Conservation (phyloP, 371 early-diverging fungal genomes). For the Mucor mucedo region DNA sequence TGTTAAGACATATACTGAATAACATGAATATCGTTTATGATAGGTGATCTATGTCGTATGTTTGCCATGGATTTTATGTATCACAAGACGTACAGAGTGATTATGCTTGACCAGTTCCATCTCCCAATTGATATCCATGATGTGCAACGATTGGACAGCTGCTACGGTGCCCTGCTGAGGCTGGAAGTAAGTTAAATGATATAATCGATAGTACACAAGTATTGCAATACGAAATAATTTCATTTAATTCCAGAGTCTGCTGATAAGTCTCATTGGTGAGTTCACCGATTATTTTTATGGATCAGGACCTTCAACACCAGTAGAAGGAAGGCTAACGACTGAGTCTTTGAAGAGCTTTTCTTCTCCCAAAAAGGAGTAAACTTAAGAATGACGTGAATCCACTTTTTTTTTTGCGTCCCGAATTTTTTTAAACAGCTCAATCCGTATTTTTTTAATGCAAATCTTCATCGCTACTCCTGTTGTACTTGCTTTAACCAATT, state of each 20-base stretch:
- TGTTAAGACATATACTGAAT: neutral
- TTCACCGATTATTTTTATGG: neutral
- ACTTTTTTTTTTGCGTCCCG: too few species aligned
- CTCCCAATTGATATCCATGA: neutral
- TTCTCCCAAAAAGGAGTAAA: neutral
- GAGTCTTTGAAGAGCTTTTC: neutral
- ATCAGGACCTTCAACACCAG: neutral
- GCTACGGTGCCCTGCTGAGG: neutral
- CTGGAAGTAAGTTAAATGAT: slow-evolving; percentile 1
- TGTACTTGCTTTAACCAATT: too few species aligned
- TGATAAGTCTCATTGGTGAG: neutral
- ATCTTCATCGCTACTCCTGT: too few species aligned
- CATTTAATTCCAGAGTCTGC: neutral
- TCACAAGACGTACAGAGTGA: neutral
- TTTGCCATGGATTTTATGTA: neutral
- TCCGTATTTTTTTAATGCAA: too few species aligned
- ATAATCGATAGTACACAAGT: neutral
- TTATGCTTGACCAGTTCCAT: neutral
- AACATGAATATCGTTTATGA: neutral
- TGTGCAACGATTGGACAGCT: neutral
- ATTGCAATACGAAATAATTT: neutral
- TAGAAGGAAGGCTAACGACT: neutral
- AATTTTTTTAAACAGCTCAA: too few species aligned
- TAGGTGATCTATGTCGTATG: neutral
- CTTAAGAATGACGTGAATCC: too few species aligned